Evolutionary conservation across 768 basidiomycete genomes (phyloP), one percentile per base, ranked within the genome.

Genomic region (Panaeolus cyanescens): DNA sequence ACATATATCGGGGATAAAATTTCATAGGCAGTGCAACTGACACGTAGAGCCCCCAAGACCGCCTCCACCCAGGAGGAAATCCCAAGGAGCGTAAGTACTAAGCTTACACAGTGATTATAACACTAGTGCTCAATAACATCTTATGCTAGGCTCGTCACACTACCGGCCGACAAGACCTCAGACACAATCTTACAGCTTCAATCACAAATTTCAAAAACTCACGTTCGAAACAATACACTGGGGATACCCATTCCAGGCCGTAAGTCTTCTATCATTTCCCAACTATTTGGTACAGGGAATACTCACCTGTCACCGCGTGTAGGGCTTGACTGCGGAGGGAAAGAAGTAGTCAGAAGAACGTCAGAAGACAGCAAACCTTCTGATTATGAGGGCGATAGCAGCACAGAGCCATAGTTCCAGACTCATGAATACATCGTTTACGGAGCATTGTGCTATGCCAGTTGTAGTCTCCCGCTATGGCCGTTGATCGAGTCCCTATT

Each of bases 11-110:
- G 31, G 6, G 17, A 19, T 20, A n/a, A 13, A n/a, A n/a, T n/a
- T n/a, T n/a, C 10, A n/a, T 57, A 5, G 4, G 28, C 15, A 15
- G n/a, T 22, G 34, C n/a, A 8, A 56, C 12, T 33, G 13, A 40
- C 10, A 10, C 3, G 10, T 20, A 2, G 7, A 5, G 7, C n/a
- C n/a, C 13, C 17, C 25, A 57, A 57, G 56, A 34, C 56, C 56
- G 8, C 56, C 56, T 31, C 56, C 56, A 10, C 56, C 56, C 17
- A 34, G 56, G 3, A 57, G 36, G 19, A 57, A 40, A 40, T 22
- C 9, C 12, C 22, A 31, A 19, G 56, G 13, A 22, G 17, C 22
- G 56, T 57, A 19, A 57, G 56, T 56, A 34, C 19, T 20, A 9
- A 5, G 22, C 25, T 28, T 20, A 2, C 25, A 20, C 17, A 25